These are phyloP conservation scores for Suhomyces yuchorum DNA, from an alignment of 1,139 yeast genomes.

Conservation along the genomic window DNA sequence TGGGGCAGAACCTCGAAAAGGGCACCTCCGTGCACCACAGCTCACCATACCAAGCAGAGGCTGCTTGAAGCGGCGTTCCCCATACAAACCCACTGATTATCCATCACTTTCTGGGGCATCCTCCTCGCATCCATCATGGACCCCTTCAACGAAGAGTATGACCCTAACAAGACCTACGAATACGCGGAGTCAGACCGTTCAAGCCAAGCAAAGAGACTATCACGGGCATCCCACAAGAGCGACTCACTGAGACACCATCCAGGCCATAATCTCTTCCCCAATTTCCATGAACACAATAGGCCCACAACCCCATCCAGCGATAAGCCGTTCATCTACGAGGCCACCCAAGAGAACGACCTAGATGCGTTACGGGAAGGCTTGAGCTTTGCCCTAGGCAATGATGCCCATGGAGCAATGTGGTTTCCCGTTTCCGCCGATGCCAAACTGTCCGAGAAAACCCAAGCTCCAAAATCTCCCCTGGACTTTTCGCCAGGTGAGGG, in stretches of 20 bases:
- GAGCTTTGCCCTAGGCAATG: conserved; percentile 40
- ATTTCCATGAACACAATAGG: neutral
- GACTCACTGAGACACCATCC: neutral
- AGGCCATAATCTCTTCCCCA: conserved; percentile 1
- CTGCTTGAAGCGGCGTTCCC: neutral
- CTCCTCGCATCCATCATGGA: neutral
- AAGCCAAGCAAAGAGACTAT: neutral
- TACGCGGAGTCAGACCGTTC: conserved; percentile 1
- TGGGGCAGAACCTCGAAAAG: neutral
- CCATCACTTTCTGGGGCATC: neutral
- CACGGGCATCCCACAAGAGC: neutral
- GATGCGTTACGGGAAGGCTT: conserved; percentile 42
- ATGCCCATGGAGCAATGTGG: conserved; percentile 32
- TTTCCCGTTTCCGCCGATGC: conserved; percentile 25
- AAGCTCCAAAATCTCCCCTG: neutral
- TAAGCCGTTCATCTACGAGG: conserved; percentile 26
- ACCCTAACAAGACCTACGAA: conserved; percentile 13
- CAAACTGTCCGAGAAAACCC: conserved; percentile 1
- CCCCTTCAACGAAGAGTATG: conserved; percentile 12
- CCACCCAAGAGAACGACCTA: conserved; percentile 34
- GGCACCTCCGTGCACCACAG: neutral
- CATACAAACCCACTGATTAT: neutral
- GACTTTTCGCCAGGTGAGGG: conserved; percentile 3
- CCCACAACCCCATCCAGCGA: conserved; percentile 3
- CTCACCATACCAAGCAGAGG: neutral